These are phyloP conservation scores for Pyrenophora seminiperda DNA, from an alignment of 2,329 filamentous ascomycete species.

Conservation along the genomic window DNA sequence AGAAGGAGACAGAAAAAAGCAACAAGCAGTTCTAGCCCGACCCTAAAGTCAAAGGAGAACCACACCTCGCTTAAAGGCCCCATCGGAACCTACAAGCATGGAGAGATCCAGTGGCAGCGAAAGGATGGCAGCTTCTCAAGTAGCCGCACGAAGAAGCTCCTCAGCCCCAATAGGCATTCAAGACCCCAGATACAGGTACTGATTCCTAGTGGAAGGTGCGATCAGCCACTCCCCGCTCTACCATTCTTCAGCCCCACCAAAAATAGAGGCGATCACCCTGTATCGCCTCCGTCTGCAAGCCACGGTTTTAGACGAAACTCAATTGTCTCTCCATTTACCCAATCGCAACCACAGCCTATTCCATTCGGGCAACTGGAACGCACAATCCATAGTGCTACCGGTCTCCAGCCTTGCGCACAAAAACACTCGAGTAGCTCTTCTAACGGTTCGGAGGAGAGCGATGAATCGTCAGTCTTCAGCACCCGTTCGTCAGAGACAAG, in stretches of 20 bases:
- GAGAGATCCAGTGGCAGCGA: constrained; percentile 50
- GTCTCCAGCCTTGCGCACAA: constrained; percentile 5
- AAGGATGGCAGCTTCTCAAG: constrained; percentile 14
- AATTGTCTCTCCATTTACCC: constrained; percentile 39
- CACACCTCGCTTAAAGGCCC: constrained; percentile 33
- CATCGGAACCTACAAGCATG: constrained; percentile 55
- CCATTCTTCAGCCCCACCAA: constrained; percentile 37
- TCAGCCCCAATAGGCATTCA: constrained; percentile 22
- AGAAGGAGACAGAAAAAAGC: constrained; percentile 25
- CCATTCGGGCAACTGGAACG: constrained; percentile 22
- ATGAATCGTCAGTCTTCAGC: constrained; percentile 49
- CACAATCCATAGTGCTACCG: constrained; percentile 16
- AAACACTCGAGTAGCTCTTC: constrained; percentile 40
- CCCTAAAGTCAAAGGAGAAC: constrained; percentile 32
- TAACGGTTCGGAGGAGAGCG: constrained; percentile 44
- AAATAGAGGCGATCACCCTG: constrained; percentile 25
- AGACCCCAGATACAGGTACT: constrained; percentile 46
- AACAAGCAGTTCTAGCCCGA: constrained; percentile 18
- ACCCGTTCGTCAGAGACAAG: constrained; percentile 48
- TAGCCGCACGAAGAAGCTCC: constrained; percentile 14
- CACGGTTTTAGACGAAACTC: constrained; percentile 32
- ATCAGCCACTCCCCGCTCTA: constrained; percentile 38
- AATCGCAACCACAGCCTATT: constrained; percentile 20
- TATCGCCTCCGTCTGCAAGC: constrained; percentile 43
- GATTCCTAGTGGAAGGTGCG: constrained; percentile 41